Conservation (phyloP, 495 filamentous ascomycete genomes). For the Lasiosphaeria miniovina region DNA sequence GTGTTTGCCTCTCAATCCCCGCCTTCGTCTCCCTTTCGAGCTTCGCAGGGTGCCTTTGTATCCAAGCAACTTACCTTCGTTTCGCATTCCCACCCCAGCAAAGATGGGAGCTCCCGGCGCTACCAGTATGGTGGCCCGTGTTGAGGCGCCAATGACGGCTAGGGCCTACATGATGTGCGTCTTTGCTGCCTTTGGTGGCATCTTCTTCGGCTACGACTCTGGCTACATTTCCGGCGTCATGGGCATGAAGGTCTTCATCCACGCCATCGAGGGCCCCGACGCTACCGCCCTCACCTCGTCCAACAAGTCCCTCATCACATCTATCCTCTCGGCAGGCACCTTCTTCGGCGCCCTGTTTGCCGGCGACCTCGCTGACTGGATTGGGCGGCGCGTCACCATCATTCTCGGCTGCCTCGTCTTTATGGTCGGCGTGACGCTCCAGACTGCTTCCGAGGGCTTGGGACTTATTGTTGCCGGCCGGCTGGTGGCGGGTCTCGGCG, state of each 20-base stretch:
- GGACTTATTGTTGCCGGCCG: constrained; percentile 57
- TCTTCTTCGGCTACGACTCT: constrained; percentile 64
- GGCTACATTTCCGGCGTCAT: constrained; percentile 62
- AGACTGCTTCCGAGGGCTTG: constrained; percentile 39
- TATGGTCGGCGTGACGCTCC: constrained; percentile 60
- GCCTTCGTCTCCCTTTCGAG: not conserved
- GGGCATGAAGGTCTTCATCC: constrained; percentile 53
- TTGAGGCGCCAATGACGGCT: constrained; percentile 61
- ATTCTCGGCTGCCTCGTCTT: constrained; percentile 63
- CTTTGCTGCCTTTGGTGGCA: constrained; percentile 65
- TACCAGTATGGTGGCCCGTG: constrained; percentile 38
- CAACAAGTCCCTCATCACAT: constrained; percentile 66
- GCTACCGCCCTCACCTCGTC: constrained; percentile 23
- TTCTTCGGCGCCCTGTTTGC: constrained; percentile 72
- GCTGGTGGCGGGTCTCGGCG: constrained; percentile 50
- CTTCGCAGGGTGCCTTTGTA: not conserved
- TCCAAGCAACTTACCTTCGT: too few relatives aligned
- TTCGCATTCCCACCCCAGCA: not conserved
- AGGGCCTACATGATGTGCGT: constrained; percentile 67
- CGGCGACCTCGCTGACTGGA: constrained; percentile 64
- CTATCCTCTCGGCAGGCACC: constrained; percentile 56
- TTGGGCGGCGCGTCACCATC: constrained; percentile 65
- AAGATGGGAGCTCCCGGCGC: constrained; percentile 12
- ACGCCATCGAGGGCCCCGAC: constrained; percentile 43
- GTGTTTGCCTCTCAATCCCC: not conserved